phyloP scores from a whole-genome alignment of 768 basidiomycete species.

The Strobilomyces dryophilus region DNA sequence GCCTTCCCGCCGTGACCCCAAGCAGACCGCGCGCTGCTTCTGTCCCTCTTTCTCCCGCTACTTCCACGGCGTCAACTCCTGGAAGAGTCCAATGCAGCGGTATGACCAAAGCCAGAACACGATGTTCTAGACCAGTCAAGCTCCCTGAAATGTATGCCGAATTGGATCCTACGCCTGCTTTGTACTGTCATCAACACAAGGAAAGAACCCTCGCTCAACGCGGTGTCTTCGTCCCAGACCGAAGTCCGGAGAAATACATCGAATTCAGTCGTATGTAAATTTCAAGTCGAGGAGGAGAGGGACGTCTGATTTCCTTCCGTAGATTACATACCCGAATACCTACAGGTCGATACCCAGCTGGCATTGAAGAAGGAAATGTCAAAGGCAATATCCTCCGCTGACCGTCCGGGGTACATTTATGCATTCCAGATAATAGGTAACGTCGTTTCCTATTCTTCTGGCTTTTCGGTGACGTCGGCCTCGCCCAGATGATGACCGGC shows the following conservation, averaged over 20 bases:
- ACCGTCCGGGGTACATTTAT: conserved; percentile 76
- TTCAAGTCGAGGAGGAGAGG: not conserved
- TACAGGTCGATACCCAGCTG: conserved; percentile 56
- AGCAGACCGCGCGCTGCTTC: conserved; percentile 21
- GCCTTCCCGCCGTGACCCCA: conserved; percentile 12
- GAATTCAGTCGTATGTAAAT: conserved; percentile 49
- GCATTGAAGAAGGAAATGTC: conserved; percentile 54
- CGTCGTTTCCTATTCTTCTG: conserved; percentile 3
- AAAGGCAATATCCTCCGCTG: conserved; percentile 48
- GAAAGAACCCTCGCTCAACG: conserved; percentile 48
- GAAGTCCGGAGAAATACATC: conserved; percentile 41
- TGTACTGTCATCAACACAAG: conserved; percentile 65
- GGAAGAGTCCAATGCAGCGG: conserved; percentile 52
- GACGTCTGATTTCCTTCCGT: conserved; percentile 7
- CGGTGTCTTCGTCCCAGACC: conserved; percentile 55
- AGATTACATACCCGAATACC: conserved; percentile 72
- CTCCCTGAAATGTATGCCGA: conserved; percentile 26
- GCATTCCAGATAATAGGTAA: conserved; percentile 74
- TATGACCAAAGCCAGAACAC: conserved; percentile 59
- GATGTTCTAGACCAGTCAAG: conserved; percentile 59
- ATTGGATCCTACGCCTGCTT: conserved; percentile 26
- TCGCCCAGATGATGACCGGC: conserved; percentile 28
- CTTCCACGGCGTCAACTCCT: conserved; percentile 17
- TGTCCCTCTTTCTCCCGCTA: conserved; percentile 14
- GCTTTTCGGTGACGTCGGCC: conserved; percentile 5